These are phyloP conservation scores for Leccinum solheimii DNA, from an alignment of 1,284 basidiomycete genomes.

Conservation along the genomic window DNA sequence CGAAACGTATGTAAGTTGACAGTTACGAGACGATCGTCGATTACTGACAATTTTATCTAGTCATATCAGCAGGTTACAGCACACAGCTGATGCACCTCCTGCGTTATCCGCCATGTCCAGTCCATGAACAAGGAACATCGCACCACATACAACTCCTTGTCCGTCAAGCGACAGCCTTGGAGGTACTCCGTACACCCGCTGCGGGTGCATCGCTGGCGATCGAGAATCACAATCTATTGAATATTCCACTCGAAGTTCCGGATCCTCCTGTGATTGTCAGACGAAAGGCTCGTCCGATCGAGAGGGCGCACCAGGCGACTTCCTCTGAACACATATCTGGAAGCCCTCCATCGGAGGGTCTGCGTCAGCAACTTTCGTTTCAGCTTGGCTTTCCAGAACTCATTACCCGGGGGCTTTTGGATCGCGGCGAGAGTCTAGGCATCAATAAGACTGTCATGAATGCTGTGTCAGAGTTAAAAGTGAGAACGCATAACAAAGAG, in stretches of 20 bases:
- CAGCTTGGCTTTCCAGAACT: constrained; percentile 63
- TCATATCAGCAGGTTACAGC: constrained; percentile 84
- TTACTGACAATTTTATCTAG: constrained; percentile 41
- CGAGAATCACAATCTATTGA: constrained; percentile 78
- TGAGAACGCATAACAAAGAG: constrained; percentile 33
- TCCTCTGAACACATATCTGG: constrained; percentile 20
- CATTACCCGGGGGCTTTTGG: constrained; percentile 68
- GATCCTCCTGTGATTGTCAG: constrained; percentile 46
- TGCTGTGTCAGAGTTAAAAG: constrained; percentile 72
- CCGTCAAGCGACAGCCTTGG: constrained; percentile 78
- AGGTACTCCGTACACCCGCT: constrained; percentile 69
- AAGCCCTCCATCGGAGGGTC: constrained; percentile 30
- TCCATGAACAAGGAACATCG: constrained; percentile 34
- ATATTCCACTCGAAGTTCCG: constrained; percentile 66
- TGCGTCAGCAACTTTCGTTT: constrained; percentile 45
- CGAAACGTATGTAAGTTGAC: constrained; percentile 59
- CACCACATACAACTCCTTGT: constrained; percentile 72
- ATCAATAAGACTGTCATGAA: constrained; percentile 79
- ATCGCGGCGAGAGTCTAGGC: constrained; percentile 74
- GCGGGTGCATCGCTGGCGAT: constrained; percentile 74
- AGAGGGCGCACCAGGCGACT: constrained; percentile 33
- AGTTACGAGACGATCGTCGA: constrained; percentile 2
- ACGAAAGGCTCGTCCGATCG: constrained; percentile 36
- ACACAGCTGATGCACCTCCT: constrained; percentile 79
- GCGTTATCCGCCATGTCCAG: constrained; percentile 70